These are phyloP conservation scores for Tritrichomonas musculus DNA, from an alignment of 208 protist genomes.

Conservation along the genomic window DNA sequence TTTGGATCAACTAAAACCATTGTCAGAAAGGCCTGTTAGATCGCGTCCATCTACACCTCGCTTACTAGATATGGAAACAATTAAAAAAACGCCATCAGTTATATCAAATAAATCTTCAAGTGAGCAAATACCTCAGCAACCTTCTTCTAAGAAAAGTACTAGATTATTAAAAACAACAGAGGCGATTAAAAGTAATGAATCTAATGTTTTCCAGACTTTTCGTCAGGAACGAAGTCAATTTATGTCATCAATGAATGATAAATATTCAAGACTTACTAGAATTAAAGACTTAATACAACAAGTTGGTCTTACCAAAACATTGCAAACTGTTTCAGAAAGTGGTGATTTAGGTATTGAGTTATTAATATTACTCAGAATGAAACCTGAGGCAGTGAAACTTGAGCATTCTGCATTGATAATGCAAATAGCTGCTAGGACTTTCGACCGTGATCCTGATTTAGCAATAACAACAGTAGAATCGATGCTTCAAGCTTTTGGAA, in stretches of 20 bases:
- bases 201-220: neutral
- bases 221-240: neutral
- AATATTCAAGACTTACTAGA: neutral
- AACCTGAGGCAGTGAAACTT: slow-evolving; percentile 2
- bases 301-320: neutral
- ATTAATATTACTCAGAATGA: neutral
- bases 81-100: too few species aligned
- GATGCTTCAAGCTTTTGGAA: slow-evolving; percentile 8
- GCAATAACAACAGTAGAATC: neutral
- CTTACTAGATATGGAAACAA: neutral
- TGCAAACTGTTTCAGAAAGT: neutral
- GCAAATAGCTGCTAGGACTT: neutral
- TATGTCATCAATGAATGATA: slow-evolving; percentile 25
- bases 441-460: neutral
- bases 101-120: too few species aligned
- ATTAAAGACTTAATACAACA: neutral
- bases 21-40: neutral
- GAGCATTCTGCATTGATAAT: neutral
- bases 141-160: too few species aligned
- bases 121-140: too few species aligned
- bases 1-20: neutral
- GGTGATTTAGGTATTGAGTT: neutral
- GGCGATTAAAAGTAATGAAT: too few species aligned
- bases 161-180: too few species aligned
- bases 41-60: neutral